Evolutionary conservation across 2,329 filamentous ascomycete genomes (phyloP), one percentile per base, ranked within the genome.

Genomic region (Cercospora beticola): DNA sequence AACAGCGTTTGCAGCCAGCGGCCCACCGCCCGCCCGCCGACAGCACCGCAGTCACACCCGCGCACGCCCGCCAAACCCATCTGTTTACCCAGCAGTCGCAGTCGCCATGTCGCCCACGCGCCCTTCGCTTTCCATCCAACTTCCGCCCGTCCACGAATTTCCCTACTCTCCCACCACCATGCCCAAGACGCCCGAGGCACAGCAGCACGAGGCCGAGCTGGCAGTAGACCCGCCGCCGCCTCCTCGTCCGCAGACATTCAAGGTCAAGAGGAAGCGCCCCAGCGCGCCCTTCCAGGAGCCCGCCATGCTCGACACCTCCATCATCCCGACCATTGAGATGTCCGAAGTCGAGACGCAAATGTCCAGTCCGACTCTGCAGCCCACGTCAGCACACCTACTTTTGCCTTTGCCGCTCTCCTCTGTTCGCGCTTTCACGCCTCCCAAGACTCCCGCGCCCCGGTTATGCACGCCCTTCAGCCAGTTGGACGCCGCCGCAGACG

Each of bases 281-380:
- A 76, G 72, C 33, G 70, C 70, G 10, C 68, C 70, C 10, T 69
- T 71, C 33, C 67, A 72, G 26, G 66, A 72, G 18, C 67, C 69
- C 36, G 62, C 70, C 33, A 66, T 73, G 65, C 70, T 72, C 31
- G 77, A 76, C 68, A 72, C 69, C 30, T 70, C 76, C 57, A 79
- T 81, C 7, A 79, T 85, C 28, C 84, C 84, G 9, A 85, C 82
- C 23, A 85, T 86, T 59, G 84, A 86, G 73, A 80, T 82, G 64
- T 81, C 82, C 9, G 80, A 83, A 56, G 76, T 78, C 31, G 67
- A 67, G 33, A 66, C 72, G 56, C 70, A 73, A 62, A 66, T 72
- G 63, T 74, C 75, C 64, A 77, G 76, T 71, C 72, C 74, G 30
- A 68, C 75, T 23, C 46, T 77, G 36, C 73, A 72, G 64, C 73